phyloP scores from a whole-genome alignment of 164 flowering plant genomes.

The Vitis labrusca region DNA sequence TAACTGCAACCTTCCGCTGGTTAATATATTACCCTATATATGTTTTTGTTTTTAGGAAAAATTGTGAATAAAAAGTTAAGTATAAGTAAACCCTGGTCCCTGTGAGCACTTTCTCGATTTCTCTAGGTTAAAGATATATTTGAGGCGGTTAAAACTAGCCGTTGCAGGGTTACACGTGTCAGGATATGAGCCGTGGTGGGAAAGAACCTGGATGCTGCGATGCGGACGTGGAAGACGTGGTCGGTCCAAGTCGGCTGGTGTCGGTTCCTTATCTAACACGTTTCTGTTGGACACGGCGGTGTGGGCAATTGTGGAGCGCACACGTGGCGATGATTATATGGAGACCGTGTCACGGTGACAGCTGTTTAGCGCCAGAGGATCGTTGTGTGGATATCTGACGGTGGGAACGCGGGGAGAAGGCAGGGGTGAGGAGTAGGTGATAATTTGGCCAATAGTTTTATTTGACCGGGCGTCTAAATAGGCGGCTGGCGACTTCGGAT shows the following conservation, averaged over 20 bases:
- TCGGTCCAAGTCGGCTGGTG: constrained; percentile 39
- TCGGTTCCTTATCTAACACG: constrained; percentile 23
- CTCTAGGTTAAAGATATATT: neutral
- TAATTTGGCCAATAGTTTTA: neutral
- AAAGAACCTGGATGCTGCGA: constrained; percentile 19
- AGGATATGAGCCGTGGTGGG: neutral
- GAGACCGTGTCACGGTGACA: neutral
- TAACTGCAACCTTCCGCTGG: no score
- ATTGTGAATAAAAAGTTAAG: no score
- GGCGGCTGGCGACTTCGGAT: constrained; percentile 1
- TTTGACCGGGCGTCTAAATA: constrained; percentile 13
- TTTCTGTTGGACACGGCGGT: neutral
- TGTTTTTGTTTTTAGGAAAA: no score
- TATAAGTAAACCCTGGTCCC: no score
- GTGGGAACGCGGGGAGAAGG: no score
- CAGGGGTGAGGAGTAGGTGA: neutral
- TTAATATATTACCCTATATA: no score
- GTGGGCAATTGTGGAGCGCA: neutral
- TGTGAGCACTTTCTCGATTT: no score
- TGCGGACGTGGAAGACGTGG: constrained; percentile 36
- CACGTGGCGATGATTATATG: neutral
- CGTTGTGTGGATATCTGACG: no score
- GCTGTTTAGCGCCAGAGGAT: no score
- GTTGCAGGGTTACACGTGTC: constrained; percentile 38
- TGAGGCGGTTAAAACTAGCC: constrained; percentile 36